Percentiles rank a stretch among this genome's conserved stretches.
These are phyloP conservation scores for Pseudozyma hubeiensis DNA, from an alignment of 1,284 basidiomycete genomes.

Conservation along the genomic window DNA sequence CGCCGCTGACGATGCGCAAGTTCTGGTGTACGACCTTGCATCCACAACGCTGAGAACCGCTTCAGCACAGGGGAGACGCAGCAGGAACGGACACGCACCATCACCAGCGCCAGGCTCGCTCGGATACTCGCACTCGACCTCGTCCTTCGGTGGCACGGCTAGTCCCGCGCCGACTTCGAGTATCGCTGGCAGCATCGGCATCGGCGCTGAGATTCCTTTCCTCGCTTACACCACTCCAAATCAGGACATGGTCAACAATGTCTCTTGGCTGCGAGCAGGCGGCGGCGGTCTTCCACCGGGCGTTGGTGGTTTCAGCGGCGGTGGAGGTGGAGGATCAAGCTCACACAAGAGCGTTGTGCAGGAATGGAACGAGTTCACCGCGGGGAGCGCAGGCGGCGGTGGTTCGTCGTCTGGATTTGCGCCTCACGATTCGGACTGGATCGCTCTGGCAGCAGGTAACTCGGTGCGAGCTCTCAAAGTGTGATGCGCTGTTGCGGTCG, in stretches of 20 bases:
- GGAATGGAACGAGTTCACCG: conserved; percentile 67
- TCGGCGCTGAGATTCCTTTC: conserved; percentile 63
- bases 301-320: conserved; percentile 36
- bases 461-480: conserved; percentile 50
- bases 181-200: conserved; percentile 50
- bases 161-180: conserved; percentile 45
- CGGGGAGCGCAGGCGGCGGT: conserved; percentile 23
- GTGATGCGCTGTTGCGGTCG: not conserved
- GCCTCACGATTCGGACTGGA: conserved; percentile 52
- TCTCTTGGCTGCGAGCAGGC: conserved; percentile 61
- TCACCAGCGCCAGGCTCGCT: conserved; percentile 51
- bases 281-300: conserved; percentile 33
- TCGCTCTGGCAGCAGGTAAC: conserved; percentile 46
- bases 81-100: conserved; percentile 59
- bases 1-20: conserved; percentile 66
- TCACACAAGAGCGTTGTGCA: conserved; percentile 59
- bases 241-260: conserved; percentile 67
- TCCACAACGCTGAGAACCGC: conserved; percentile 64
- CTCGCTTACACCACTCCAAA: conserved; percentile 63
- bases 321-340: conserved; percentile 18
- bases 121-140: conserved; percentile 41
- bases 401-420: conserved; percentile 29
- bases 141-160: conserved; percentile 44
- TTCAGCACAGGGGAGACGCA: conserved; percentile 64
- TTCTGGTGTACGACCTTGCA: conserved; percentile 66